A percentile compares a stretch with the other conserved stretches of the same genome.
Conservation (phyloP, 345 rosid species). For the Xanthoceras sorbifolium region DNA sequence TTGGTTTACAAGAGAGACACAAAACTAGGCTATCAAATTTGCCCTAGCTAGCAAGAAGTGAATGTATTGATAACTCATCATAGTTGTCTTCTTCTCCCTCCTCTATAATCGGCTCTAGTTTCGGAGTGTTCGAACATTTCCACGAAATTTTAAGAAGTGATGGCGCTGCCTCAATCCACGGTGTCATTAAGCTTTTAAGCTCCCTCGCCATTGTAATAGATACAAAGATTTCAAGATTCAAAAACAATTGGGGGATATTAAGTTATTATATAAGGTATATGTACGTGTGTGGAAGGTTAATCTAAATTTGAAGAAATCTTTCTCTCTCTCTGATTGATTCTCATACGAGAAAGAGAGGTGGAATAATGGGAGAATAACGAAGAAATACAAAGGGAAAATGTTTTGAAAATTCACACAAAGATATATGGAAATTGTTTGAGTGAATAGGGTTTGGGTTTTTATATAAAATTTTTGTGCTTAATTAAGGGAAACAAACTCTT, state of each 20-base stretch:
- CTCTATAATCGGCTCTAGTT: slow-evolving; percentile 47
- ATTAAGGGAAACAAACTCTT: too few relatives aligned
- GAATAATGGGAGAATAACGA: neutral
- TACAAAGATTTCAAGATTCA: too few relatives aligned
- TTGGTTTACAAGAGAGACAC: too few relatives aligned
- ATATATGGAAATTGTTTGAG: neutral
- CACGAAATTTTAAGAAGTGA: slow-evolving; percentile 26
- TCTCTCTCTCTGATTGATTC: neutral
- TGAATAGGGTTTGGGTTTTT: neutral
- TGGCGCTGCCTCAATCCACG: slow-evolving; percentile 46
- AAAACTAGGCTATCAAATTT: too few relatives aligned
- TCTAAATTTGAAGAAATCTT: neutral
- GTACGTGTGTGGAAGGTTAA: too few relatives aligned
- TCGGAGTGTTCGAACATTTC: slow-evolving; percentile 35
- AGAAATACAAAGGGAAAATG: neutral
- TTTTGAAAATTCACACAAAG: neutral
- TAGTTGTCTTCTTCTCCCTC: slow-evolving; percentile 53
- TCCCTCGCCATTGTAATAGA: neutral
- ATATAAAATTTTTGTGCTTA: neutral
- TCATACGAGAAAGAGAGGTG: slow-evolving; percentile 5
- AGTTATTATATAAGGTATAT: too few relatives aligned
- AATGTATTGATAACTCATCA: too few relatives aligned
- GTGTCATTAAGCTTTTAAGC: slow-evolving; percentile 15
- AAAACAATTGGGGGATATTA: too few relatives aligned
- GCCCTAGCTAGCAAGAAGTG: too few relatives aligned